Percentiles rank a stretch among this genome's conserved stretches.
These are phyloP conservation scores for Lachnellula hyalina DNA, from an alignment of 2,329 filamentous ascomycete species.

Conservation along the genomic window DNA sequence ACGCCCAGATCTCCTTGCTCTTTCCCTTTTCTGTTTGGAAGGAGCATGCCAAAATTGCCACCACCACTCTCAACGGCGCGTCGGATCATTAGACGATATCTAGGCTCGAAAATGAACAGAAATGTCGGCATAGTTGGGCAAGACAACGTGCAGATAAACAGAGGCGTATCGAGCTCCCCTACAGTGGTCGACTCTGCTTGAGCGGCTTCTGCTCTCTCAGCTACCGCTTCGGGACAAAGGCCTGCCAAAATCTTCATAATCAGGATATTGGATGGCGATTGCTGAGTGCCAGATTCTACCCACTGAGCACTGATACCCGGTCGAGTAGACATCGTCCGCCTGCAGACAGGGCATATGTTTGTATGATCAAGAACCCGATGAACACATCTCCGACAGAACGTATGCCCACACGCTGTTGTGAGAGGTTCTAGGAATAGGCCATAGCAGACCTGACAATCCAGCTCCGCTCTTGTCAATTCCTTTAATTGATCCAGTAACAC, in stretches of 20 bases:
- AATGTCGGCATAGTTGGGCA: slow-evolving; percentile 83
- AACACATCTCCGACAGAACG: slow-evolving; percentile 78
- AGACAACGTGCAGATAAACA: slow-evolving; percentile 78
- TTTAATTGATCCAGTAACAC: slow-evolving; percentile 53
- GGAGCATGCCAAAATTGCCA: slow-evolving; percentile 79
- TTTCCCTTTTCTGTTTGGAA: slow-evolving; percentile 53
- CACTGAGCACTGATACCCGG: slow-evolving; percentile 25
- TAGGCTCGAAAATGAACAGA: slow-evolving; percentile 86
- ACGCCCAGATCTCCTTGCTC: slow-evolving; percentile 47
- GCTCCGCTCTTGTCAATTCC: slow-evolving; percentile 58
- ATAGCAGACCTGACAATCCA: slow-evolving; percentile 89
- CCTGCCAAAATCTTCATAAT: slow-evolving; percentile 58
- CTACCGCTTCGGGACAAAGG: slow-evolving; percentile 65
- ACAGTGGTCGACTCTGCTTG: slow-evolving; percentile 52
- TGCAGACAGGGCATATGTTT: slow-evolving; percentile 74
- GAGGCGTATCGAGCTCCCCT: slow-evolving; percentile 56
- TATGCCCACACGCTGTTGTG: slow-evolving; percentile 84
- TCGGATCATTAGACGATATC: slow-evolving; percentile 84
- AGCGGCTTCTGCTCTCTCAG: slow-evolving; percentile 46
- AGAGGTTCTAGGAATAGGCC: slow-evolving; percentile 73
- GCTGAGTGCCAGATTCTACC: slow-evolving; percentile 10
- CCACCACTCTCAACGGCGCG: slow-evolving; percentile 65
- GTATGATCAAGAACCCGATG: slow-evolving; percentile 72
- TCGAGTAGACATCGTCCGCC: slow-evolving; percentile 53
- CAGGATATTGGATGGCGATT: slow-evolving; percentile 53